Base-by-base conservation (phyloP, 768 basidiomycete genomes). In the Trametes cingulata region DNA sequence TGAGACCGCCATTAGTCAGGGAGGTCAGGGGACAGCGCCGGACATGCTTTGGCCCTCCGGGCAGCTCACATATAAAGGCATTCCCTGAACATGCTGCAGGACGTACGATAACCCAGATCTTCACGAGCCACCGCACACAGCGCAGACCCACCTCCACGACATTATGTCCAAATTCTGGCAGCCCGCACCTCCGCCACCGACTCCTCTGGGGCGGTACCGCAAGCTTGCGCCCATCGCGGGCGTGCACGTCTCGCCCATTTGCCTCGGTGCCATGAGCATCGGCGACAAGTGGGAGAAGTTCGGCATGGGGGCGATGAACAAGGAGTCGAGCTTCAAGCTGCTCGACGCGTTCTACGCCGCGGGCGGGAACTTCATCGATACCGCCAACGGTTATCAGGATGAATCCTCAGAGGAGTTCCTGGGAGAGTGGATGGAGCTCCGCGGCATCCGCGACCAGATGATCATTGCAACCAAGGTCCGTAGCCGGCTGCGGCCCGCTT, bases 331-430 rank as follows among this genome's bases (percentile, higher is more conserved):
- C 1, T 80, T 81, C 67, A 69, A 77, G 66, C 70, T 83, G 8
- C 74, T 84, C 19, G 80, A 84, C 41, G 75, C 77, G 9, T 81
- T 65, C 66, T 75, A 72, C 48, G 73, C 77, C 12, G 73, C 73
- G 0, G 82, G 82, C 14, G 82, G 82, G 1, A 80, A 82, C 70
- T 77, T 76, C 57, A 78, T 82, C 65, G 78, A 80, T 29, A 81
- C 81, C 2, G 76, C 80, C 13, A 82, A 78, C 53, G 70, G 66
- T 63, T 82, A 82, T 55, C 83, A 86, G 62, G 78, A 84, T 57
- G 84, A 81, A 60, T 67, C 76, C n/a, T 84, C 82, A 3, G 85
- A 89, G 67, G 61, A 64, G 50, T 78, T 79, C 67, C 72, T 82
- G 20, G 81, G 80, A n/a, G 81, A 82, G 63, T 83, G 82, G 80